Evolutionary conservation across 371 early-diverging fungal genomes (phyloP).

Genomic region (Haplosporangium sp.): DNA sequence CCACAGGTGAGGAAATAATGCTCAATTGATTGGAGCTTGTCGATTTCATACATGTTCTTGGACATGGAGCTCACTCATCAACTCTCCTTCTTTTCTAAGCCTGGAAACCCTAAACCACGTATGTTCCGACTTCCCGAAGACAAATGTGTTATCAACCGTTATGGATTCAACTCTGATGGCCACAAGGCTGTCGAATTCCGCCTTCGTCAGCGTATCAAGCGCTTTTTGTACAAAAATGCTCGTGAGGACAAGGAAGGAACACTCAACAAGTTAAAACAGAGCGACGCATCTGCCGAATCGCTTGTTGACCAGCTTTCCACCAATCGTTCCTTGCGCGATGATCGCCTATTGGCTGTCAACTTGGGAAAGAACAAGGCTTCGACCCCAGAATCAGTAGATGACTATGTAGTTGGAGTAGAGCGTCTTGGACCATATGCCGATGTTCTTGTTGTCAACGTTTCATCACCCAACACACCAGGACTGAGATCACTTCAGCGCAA

Average conservation of each 20-base stretch:
- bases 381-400: slow-evolving; percentile 64
- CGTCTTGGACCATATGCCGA: slow-evolving; percentile 80
- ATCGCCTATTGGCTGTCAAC: slow-evolving; percentile 80
- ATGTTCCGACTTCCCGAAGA: slow-evolving; percentile 81
- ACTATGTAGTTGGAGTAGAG: slow-evolving; percentile 80
- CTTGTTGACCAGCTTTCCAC: slow-evolving; percentile 47
- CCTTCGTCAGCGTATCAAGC: slow-evolving; percentile 73
- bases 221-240: slow-evolving; percentile 63
- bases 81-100: slow-evolving; percentile 46
- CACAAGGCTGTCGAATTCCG: slow-evolving; percentile 66
- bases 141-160: slow-evolving; percentile 85
- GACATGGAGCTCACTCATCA: neutral
- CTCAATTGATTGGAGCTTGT: neutral
- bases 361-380: slow-evolving; percentile 88
- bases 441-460: slow-evolving; percentile 87
- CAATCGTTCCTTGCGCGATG: slow-evolving; percentile 58
- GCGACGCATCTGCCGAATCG: slow-evolving; percentile 45
- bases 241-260: slow-evolving; percentile 54
- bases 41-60: neutral
- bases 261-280: slow-evolving; percentile 44
- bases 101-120: slow-evolving; percentile 85
- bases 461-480: slow-evolving; percentile 87
- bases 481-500: slow-evolving; percentile 75
- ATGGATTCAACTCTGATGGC: slow-evolving; percentile 90
- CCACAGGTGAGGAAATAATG: slow-evolving; percentile 68